Evolutionary conservation across 768 basidiomycete genomes (phyloP).

Genomic region (Kwoniella europaea): DNA sequence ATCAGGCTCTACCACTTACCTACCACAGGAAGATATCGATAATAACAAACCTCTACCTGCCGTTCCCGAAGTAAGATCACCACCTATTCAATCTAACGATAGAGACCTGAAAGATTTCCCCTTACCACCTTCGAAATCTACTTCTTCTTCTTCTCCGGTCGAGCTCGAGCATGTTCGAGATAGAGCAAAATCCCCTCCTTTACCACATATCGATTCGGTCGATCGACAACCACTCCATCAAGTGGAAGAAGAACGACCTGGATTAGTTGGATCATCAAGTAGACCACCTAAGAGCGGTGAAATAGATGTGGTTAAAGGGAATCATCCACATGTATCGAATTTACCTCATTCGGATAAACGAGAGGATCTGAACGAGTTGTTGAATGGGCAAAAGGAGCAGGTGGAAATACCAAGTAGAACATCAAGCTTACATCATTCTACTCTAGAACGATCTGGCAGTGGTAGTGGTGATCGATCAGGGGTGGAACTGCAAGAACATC

Average conservation of each 20-base stretch:
- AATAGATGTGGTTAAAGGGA: neutral
- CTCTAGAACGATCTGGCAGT: no score
- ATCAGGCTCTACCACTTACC: slow-evolving; percentile 1
- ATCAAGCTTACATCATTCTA: no score
- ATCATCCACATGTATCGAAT: slow-evolving; percentile 3
- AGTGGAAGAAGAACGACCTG: slow-evolving; percentile 17
- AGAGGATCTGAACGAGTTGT: neutral
- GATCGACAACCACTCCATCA: slow-evolving; percentile 1
- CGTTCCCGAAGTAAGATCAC: slow-evolving; percentile 12
- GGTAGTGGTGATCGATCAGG: no score
- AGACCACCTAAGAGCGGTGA: slow-evolving; percentile 9
- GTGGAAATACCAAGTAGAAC: slow-evolving; percentile 18
- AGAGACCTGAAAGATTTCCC: slow-evolving; percentile 5
- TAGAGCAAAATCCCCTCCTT: slow-evolving; percentile 7
- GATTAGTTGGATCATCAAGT: slow-evolving; percentile 10
- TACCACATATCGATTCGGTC: slow-evolving; percentile 27
- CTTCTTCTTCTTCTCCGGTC: neutral
- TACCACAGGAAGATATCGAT: slow-evolving; percentile 5
- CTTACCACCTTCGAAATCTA: slow-evolving; percentile 3
- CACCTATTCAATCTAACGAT: neutral
- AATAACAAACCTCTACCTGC: slow-evolving; percentile 26
- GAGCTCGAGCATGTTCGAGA: neutral
- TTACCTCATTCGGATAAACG: slow-evolving; percentile 4
- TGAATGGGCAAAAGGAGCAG: neutral
- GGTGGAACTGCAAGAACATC: slow-evolving; percentile 1